A percentile compares a stretch with the other conserved stretches of the same genome.
Conservation (phyloP, 148 eudicot genomes). For the Rhododendron ovatum region DNA sequence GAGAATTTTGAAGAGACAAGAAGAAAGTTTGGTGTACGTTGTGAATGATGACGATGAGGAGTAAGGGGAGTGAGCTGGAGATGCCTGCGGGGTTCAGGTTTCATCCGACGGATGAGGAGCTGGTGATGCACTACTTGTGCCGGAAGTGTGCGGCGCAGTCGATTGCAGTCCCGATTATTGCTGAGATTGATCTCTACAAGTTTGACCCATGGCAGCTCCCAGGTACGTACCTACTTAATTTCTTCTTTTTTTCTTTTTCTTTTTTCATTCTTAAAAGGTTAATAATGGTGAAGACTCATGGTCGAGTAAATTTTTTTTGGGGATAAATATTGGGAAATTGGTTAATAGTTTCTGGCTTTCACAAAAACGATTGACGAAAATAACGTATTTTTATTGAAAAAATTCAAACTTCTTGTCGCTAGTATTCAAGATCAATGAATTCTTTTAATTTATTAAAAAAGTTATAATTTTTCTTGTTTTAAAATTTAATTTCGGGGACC, state of each 20-base stretch:
- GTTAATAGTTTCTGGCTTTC: not conserved
- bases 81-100: conserved; percentile 59
- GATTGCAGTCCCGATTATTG: conserved; percentile 48
- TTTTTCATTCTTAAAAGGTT: not conserved
- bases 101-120: conserved; percentile 65
- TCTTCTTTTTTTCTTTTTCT: not conserved
- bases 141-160: conserved; percentile 41
- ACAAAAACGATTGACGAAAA: not conserved
- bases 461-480: not conserved
- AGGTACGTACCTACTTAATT: conserved; percentile 21
- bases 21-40: not conserved
- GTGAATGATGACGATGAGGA: conserved; percentile 5
- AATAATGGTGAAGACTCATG: not conserved
- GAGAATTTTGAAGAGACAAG: not conserved
- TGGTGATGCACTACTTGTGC: conserved; percentile 53
- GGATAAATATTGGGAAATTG: not conserved
- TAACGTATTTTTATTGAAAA: no score
- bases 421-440: no score
- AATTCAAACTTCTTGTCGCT: no score
- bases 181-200: conserved; percentile 63
- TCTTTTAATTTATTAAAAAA: no score
- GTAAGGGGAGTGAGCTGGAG: conserved; percentile 9
- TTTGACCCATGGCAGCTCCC: conserved; percentile 70
- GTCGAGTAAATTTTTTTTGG: no score
- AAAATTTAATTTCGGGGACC: no score